Conservation (phyloP, 2,329 filamentous ascomycete species). For the Colletotrichum filicis region DNA sequence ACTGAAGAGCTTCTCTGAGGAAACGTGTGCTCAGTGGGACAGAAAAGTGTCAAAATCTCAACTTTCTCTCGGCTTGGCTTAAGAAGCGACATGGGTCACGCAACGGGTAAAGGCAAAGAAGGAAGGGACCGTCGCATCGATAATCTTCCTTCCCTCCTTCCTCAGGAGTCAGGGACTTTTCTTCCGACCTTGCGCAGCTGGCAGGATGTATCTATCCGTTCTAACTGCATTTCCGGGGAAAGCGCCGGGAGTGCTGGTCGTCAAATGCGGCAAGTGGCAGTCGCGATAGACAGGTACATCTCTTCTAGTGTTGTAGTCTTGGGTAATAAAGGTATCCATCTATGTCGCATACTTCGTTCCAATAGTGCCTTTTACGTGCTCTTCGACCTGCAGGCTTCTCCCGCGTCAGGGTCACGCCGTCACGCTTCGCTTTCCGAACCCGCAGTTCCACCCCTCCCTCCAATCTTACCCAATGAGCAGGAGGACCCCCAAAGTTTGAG, state of each 20-base stretch:
- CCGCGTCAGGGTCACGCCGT: slow-evolving; percentile 11
- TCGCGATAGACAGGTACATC: neutral
- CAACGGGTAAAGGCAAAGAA: slow-evolving; percentile 3
- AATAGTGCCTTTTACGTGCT: neutral
- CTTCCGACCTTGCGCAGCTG: no score
- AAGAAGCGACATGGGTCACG: slow-evolving; percentile 1
- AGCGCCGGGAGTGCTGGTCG: slow-evolving; percentile 9
- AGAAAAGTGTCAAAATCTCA: neutral
- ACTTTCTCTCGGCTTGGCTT: no score
- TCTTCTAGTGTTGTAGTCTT: accelerated
- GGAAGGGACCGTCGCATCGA: slow-evolving; percentile 9
- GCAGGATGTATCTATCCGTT: no score
- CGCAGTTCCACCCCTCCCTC: slow-evolving; percentile 12
- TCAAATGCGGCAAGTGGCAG: slow-evolving; percentile 1
- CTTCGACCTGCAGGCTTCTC: neutral
- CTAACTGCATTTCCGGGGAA: slow-evolving; percentile 24
- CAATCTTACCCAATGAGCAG: slow-evolving; percentile 31
- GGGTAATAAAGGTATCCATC: accelerated
- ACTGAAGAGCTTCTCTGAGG: neutral
- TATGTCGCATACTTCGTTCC: neutral
- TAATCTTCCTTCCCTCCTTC: neutral
- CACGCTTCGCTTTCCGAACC: slow-evolving; percentile 8
- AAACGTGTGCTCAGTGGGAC: slow-evolving; percentile 13
- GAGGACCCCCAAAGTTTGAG: slow-evolving; percentile 26
- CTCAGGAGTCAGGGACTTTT: neutral